Base-by-base conservation (phyloP, 176 grass and related monocot species). In the Neostapfia colusana region DNA sequence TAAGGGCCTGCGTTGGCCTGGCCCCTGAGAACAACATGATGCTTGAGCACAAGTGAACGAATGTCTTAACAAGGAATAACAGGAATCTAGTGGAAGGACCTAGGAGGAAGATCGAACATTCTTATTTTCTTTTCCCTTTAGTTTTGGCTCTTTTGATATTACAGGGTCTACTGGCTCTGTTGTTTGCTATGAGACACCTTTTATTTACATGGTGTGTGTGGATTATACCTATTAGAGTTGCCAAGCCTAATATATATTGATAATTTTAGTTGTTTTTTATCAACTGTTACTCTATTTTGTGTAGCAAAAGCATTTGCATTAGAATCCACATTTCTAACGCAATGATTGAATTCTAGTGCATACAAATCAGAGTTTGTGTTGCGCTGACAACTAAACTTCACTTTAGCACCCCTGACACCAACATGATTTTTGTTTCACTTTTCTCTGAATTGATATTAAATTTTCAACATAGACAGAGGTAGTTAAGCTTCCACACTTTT, bases 11-110 rank as follows among this genome's bases (percentile, higher is more conserved):
- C 61, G 82, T 98, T 57, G 95, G 95, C 6, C 76, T 97, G 36
- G 86, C 95, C 18, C 95, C 95, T 25, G 95, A 97, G 75, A 97
- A 98, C 80, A 91, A 98, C 72, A 98, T 98, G 91, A 81, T 94
- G 27, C 82, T 98, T 4, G 95, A 98, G 73, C 92, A 98, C 84
- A 98, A 98, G 84, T 98, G 87, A 98, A 46, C 15, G 31, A 24
- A 77, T 16, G 24, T 12, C 34, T 20, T 10, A 53, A 39, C 23
- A 6, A 70, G 56, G 56, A 81, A 64, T 58, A 37, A 49, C 64
- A 45, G 20, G 35, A 25, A 17, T 62, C 68, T 34, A 42, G 42
- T 55, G 63, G 63, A 45, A 58, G 75, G n/a, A n/a, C n/a, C n/a
- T n/a, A n/a, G n/a, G n/a, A n/a, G 41, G 38, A 74, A 34, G 54